phyloP scores from a whole-genome alignment of 164 flowering plant genomes.

The Magnolia changhungtana region DNA sequence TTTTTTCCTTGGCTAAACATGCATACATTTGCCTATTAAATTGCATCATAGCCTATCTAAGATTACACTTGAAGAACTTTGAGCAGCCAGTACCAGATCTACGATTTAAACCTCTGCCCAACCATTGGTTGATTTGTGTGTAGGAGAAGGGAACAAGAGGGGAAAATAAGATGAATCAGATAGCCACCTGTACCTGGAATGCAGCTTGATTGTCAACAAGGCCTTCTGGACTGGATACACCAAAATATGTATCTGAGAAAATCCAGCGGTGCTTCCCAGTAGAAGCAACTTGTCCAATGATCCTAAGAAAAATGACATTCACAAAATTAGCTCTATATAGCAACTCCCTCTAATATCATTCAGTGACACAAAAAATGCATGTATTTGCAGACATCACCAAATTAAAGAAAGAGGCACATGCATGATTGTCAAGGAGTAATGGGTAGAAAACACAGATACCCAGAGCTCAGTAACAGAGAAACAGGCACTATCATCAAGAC shows the following conservation, averaged over 20 bases:
- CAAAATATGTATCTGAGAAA: constrained; percentile 36
- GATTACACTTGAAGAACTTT: not conserved
- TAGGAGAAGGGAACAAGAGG: not conserved
- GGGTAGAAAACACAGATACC: not conserved
- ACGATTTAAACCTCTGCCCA: not conserved
- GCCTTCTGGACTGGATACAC: constrained; percentile 23
- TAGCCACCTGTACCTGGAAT: constrained; percentile 37
- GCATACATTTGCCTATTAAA: not conserved
- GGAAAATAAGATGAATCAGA: not conserved
- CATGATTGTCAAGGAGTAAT: not conserved
- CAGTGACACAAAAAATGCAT: not conserved
- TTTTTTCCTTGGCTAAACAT: not conserved
- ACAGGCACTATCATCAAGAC: not conserved
- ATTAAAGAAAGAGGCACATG: not conserved
- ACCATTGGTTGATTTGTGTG: not conserved
- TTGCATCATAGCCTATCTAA: not conserved
- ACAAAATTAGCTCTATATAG: constrained; percentile 8
- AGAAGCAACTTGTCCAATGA: constrained; percentile 65
- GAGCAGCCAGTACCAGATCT: not conserved
- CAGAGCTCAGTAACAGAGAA: not conserved
- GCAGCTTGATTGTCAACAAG: constrained; percentile 24
- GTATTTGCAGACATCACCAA: not conserved
- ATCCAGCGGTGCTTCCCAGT: constrained; percentile 62
- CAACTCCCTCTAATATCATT: not conserved
- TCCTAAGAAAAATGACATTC: constrained; percentile 26